A percentile compares a stretch with the other conserved stretches of the same genome.
phyloP scores from a whole-genome alignment of 257 asterid species.

The Solanum arcanum region DNA sequence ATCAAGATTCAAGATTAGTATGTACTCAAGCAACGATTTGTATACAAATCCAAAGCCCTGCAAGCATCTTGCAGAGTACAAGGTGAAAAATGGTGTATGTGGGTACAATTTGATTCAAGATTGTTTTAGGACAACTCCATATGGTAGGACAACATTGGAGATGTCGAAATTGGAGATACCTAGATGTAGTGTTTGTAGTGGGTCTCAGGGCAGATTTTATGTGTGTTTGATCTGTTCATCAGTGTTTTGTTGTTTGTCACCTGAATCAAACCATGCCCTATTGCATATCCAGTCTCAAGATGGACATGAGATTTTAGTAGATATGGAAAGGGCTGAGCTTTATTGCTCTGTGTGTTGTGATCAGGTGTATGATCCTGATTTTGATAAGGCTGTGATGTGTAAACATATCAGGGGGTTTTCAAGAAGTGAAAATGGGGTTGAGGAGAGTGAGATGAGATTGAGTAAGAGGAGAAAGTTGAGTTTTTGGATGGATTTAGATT shows the following conservation, averaged over 20 bases:
- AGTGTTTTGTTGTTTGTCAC: conserved; percentile 23
- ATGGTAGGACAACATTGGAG: conserved; percentile 42
- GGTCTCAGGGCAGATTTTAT: conserved; percentile 33
- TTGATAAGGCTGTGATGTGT: conserved; percentile 58
- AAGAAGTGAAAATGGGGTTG: conserved; percentile 19
- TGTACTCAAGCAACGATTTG: conserved; percentile 36
- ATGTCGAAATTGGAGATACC: conserved; percentile 29
- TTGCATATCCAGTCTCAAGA: conserved; percentile 32
- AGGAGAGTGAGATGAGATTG: conserved; percentile 19
- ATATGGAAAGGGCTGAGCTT: conserved; percentile 66
- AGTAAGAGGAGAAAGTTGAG: conserved; percentile 67
- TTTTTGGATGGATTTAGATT: conserved; percentile 46
- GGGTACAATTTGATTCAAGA: conserved; percentile 41
- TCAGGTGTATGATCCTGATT: conserved; percentile 72
- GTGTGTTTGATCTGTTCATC: conserved; percentile 72
- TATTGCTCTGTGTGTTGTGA: conserved; percentile 66
- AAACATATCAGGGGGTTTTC: conserved; percentile 34
- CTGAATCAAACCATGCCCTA: conserved; percentile 41
- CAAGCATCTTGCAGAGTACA: conserved; percentile 57
- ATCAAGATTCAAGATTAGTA: neutral
- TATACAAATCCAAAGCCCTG: conserved; percentile 43
- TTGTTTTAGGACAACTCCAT: conserved; percentile 32
- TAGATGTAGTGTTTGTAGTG: conserved; percentile 50
- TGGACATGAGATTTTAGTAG: conserved; percentile 59
- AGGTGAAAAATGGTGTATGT: conserved; percentile 41